Base-by-base conservation (phyloP, 1,284 basidiomycete species). In the Leccinum griseonigrum region DNA sequence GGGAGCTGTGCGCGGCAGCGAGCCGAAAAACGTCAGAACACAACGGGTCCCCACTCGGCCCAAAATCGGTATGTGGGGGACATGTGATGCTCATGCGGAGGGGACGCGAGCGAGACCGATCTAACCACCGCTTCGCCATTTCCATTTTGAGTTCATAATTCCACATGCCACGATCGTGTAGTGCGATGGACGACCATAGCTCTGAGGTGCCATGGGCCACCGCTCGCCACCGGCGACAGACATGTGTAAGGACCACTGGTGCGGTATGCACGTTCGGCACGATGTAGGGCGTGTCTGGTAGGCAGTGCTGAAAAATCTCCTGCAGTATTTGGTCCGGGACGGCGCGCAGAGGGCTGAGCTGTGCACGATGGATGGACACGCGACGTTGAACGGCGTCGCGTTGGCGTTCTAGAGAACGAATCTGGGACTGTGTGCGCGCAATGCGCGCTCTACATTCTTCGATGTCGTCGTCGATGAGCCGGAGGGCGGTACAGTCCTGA, bases 311-410 rank as follows among this genome's bases (percentile, higher is more conserved):
- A 38, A 74, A 76, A 22, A 76, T 71, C 28, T 75, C 71, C 59
- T 72, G 72, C 4, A 76, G 68, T 1, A 74, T 31, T 59, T 74
- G 71, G 51, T 74, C 71, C 28, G 72, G 74, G 40, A 76, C 28
- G 2, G 51, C 43, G 3, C 69, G 74, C 18, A 71, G 31, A 32
- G 68, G 68, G 50, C 71, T 74, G 56, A 72, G 64, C 9, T 65
- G 70, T 56, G 71, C 71, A 16, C 64, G 70, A 28, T 74, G 67
- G 34, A 71, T 51, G 18, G 59, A 60, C 10, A 68, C 11, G 34
- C 70, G 69, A n/a, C 52, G 65, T 18, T 60, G 56, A 31, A 71
- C 36, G n/a, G 43, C 38, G 18, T 60, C 32, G 31, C 65, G 73
- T 50, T 66, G 62, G 54, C 48, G 43, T 62, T 70, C 63, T 6